Evolutionary conservation across 108 stramenopile genomes (phyloP), one percentile per base, ranked within the genome.

Genomic region (Chaetoceros tenuissimus): DNA sequence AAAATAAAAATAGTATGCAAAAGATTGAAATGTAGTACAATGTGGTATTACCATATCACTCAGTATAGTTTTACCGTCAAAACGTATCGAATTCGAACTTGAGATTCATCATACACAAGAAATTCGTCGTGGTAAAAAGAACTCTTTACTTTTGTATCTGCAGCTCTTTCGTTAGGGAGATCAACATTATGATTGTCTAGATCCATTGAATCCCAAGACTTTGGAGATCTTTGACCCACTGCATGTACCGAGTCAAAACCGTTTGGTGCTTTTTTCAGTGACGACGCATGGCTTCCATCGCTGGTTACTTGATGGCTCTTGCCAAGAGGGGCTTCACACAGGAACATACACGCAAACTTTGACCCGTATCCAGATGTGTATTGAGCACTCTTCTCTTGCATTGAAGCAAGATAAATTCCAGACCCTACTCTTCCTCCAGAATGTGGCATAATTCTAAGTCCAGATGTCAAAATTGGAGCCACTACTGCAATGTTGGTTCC

Each of bases 361-460:
- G 31, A 20, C 0, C 69, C 63, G 19, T 62, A 43, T 0, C 74
- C 50, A 27, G 49, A 46, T 51, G 63, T 75, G 50, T 79, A 79
- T 24, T 64, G 34, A 3, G 51, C 66, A 47, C 67, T 68, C 50
- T 79, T 79, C 23, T 57, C 61, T 46, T 79, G 74, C 55, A 69
- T 51, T 17, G 55, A 47, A 28, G 78, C 78, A 20, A 79, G 60
- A 29, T 79, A 79, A 13, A 79, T 75, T 20, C 78, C 78, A 10
- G 57, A 45, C 31, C 78, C 78, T 17, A 79, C 78, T 10, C 78
- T 54, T 7, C 78, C 78, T n/a, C 78, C 74, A 21, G 71, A 69
- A 55, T 79, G 78, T 23, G 78, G 78, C 78, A 79, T 79, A 40
- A 79, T 79, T 28, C 78, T 74, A 18, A 79, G 68, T 13, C 78